Conservation (phyloP, 2,329 filamentous ascomycete species). For the Blastomyces parvus region DNA sequence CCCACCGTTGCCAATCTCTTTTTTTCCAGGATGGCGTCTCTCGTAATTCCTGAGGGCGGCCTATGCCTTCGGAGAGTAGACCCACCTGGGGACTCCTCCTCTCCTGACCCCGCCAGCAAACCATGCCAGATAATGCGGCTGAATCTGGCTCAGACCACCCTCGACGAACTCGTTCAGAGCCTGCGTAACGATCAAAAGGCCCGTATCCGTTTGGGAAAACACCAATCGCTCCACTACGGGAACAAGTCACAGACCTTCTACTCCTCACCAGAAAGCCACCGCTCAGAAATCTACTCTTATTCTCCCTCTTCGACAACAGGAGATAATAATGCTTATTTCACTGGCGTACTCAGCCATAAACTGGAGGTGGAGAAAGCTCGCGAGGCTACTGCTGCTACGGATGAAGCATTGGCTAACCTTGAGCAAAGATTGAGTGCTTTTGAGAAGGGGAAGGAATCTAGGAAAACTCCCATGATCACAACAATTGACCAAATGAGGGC, state of each 20-base stretch:
- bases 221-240: constrained; percentile 48
- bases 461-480: constrained; percentile 39
- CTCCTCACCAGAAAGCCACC: constrained; percentile 44
- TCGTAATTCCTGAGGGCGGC: constrained; percentile 32
- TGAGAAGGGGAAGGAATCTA: constrained; percentile 52
- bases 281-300: constrained; percentile 49
- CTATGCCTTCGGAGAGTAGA: constrained; percentile 32
- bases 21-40: constrained; percentile 26
- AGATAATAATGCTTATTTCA: constrained; percentile 48
- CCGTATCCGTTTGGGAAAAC: constrained; percentile 40
- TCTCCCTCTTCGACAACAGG: constrained; percentile 33
- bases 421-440: constrained; percentile 51
- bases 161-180: constrained; percentile 38
- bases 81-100: constrained; percentile 19
- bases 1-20: neutral
- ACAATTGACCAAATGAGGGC: constrained; percentile 30
- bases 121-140: constrained; percentile 39
- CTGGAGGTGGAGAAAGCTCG: constrained; percentile 47
- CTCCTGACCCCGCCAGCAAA: constrained; percentile 24
- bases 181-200: constrained; percentile 36
- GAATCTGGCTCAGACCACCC: constrained; percentile 36
- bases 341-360: constrained; percentile 49
- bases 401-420: constrained; percentile 51
- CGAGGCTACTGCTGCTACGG: constrained; percentile 46
- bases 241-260: constrained; percentile 48